A percentile compares a stretch with the other conserved stretches of the same genome.
phyloP scores from a whole-genome alignment of 129 eudicot genomes.

The Deinandra increscens region DNA sequence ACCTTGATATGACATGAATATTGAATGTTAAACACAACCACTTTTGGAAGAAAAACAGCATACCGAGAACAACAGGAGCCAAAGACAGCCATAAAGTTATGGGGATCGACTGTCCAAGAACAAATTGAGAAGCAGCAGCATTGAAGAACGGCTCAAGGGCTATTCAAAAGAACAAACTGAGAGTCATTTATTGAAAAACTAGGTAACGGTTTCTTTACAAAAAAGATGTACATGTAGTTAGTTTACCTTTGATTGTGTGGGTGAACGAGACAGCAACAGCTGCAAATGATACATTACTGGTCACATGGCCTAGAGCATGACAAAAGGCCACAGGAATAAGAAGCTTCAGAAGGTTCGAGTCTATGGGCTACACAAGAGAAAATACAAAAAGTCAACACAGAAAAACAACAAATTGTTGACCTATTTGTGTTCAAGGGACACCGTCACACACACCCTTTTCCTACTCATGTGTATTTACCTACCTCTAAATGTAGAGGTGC shows the following conservation, averaged over 20 bases:
- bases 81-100: slow-evolving; percentile 75
- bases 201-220: background rate
- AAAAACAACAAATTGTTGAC: background rate
- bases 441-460: too few species aligned
- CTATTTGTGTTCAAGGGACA: too few species aligned
- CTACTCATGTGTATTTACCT: background rate
- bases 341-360: slow-evolving; percentile 76
- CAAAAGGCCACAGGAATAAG: slow-evolving; percentile 88
- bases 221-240: background rate
- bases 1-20: slow-evolving; percentile 4
- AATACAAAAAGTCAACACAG: slow-evolving; percentile 1
- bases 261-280: slow-evolving; percentile 98
- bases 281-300: slow-evolving; percentile 91
- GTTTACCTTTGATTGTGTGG: slow-evolving; percentile 83
- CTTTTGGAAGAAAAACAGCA: slow-evolving; percentile 20
- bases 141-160: slow-evolving; percentile 99
- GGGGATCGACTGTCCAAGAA: slow-evolving; percentile 85
- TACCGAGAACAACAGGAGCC: slow-evolving; percentile 94
- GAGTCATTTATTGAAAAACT: background rate
- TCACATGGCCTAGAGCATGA: slow-evolving; percentile 90
- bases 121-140: slow-evolving; percentile 96
- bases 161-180: slow-evolving; percentile 22
- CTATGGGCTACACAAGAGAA: slow-evolving; percentile 66
- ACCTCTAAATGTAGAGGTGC: background rate
- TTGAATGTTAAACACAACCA: background rate